Evolutionary conservation across 441 rosid genomes (phyloP), one percentile per base, ranked within the genome.

Genomic region (Hypseocharis bilobata): DNA sequence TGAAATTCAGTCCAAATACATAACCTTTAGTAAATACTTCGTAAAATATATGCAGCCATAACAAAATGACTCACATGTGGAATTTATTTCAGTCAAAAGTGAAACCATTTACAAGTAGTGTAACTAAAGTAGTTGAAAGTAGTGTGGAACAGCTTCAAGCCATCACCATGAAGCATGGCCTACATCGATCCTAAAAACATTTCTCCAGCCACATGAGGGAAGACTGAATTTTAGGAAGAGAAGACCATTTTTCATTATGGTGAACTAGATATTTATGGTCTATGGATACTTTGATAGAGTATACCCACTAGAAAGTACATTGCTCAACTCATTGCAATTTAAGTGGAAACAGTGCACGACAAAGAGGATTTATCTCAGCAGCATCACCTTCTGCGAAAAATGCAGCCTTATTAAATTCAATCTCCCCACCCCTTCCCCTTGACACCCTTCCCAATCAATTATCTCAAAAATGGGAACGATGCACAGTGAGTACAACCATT

Each of bases 1-100:
- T 93, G 76, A 8, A 56, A 62, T 51, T 67, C 49, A 66, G 57
- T 28, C 34, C 51, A 55, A 40, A 54, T n/a, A 60, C 23, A 59
- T 14, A 28, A 47, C 27, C 27, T 51, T 51, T 22, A 7, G 56
- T 5, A 7, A 6, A 0, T 34, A 34, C 6, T 6, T 34, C 40
- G 11, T 34, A 34, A 51, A 6, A 4, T 6, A 47, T 0, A 5
- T 47, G 54, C 54, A 47, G 23, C n/a, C n/a, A 47, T 16, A 16
- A 47, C 54, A 47, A 4, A 47, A 17, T 6, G 23, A 47, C 6
- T 34, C 6, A 34, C 11, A 6, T 6, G 40, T 34, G 11, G 10
- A 8, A 6, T 0, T 34, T 34, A 13, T 8, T 34, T 34, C 40
- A 34, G 11, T 13, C 10, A 13, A 34, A 2, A 34, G 1, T 34